Conservation (phyloP, 1,284 basidiomycete genomes). For the Entoloma clypeatum region DNA sequence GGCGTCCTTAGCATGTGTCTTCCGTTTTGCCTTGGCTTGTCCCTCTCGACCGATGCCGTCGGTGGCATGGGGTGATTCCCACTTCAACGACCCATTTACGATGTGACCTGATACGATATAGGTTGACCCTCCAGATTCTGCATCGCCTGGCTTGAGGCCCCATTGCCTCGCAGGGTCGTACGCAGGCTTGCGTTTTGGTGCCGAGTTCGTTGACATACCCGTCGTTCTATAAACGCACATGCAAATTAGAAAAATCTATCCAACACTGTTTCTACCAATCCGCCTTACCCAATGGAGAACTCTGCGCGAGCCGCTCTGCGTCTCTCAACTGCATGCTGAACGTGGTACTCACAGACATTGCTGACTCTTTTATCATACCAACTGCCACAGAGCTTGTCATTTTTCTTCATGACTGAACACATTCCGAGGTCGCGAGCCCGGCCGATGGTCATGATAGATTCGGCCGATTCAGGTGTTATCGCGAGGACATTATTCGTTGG, state of each 20-base stretch:
- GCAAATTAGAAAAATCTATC: constrained; percentile 4
- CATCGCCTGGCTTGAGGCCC: constrained; percentile 62
- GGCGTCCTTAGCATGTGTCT: constrained; percentile 51
- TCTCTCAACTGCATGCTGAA: constrained; percentile 76
- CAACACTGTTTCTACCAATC: constrained; percentile 3
- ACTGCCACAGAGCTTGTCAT: constrained; percentile 76
- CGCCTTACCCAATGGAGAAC: constrained; percentile 70
- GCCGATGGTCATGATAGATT: constrained; percentile 82
- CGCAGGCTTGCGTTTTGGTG: constrained; percentile 47
- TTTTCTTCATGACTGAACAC: constrained; percentile 73
- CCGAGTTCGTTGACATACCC: constrained; percentile 51
- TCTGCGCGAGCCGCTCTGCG: constrained; percentile 74
- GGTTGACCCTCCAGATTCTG: constrained; percentile 41
- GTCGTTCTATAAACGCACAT: constrained; percentile 50
- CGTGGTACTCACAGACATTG: constrained; percentile 87
- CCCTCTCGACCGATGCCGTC: constrained; percentile 74
- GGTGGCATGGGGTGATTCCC: constrained; percentile 46
- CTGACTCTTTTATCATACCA: constrained; percentile 87
- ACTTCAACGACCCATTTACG: constrained; percentile 46
- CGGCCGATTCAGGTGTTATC: constrained; percentile 78
- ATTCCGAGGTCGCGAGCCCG: constrained; percentile 81
- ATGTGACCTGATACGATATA: constrained; percentile 80
- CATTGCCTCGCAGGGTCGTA: constrained; percentile 68
- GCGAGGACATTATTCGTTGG: constrained; percentile 81
- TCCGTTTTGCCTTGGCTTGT: constrained; percentile 67